Conservation (phyloP, 768 basidiomycete species). For the Phallus indusiatus region DNA sequence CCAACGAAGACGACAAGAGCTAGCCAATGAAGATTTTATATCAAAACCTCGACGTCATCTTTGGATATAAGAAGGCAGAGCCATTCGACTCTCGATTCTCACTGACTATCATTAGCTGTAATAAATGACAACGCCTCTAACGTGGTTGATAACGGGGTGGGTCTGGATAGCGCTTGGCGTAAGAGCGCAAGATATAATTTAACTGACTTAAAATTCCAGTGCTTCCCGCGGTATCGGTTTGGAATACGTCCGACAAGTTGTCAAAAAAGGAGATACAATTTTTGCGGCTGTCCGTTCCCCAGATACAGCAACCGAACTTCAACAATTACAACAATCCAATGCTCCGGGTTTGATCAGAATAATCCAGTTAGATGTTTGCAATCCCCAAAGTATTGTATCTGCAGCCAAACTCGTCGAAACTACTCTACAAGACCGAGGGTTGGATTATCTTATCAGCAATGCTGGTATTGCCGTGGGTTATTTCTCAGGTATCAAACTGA, state of each 20-base stretch:
- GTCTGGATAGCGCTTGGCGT: not conserved
- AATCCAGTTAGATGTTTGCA: conserved; percentile 23
- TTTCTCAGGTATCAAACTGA: conserved; percentile 19
- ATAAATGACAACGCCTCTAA: too few species aligned
- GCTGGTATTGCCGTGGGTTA: conserved; percentile 13
- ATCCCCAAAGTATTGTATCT: conserved; percentile 19
- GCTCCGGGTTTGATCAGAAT: conserved; percentile 23
- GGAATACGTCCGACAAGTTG: too few species aligned
- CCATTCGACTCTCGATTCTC: too few species aligned
- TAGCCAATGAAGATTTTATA: too few species aligned
- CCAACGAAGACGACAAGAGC: too few species aligned
- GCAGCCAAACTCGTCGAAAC: conserved; percentile 17
- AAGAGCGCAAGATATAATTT: not conserved
- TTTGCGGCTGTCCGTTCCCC: conserved; percentile 19
- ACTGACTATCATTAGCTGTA: too few species aligned
- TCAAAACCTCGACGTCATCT: too few species aligned
- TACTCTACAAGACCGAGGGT: conserved; percentile 20
- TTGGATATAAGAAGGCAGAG: too few species aligned
- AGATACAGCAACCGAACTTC: conserved; percentile 13
- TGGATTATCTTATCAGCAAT: conserved; percentile 26
- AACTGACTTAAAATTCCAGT: not conserved
- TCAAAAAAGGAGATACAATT: conserved; percentile 15
- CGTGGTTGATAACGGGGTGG: conserved; percentile 14
- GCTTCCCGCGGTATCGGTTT: too few species aligned
- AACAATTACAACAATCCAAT: conserved; percentile 11